A percentile compares a stretch with the other conserved stretches of the same genome.
These are phyloP conservation scores for Orychophragmus violaceus DNA, from an alignment of 345 rosid species.

Conservation along the genomic window DNA sequence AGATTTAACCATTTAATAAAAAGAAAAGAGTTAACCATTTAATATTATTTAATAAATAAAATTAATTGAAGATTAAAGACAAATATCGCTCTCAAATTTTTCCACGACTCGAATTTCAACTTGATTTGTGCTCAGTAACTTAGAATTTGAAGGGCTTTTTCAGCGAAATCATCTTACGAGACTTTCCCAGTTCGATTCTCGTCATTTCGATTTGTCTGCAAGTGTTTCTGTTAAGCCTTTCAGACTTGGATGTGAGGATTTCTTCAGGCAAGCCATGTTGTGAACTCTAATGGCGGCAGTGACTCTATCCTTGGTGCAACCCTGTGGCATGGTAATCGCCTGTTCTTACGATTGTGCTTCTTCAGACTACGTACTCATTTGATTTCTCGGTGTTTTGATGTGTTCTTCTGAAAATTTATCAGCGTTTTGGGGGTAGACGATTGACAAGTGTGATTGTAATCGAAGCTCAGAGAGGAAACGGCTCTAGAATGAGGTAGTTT, in stretches of 20 bases:
- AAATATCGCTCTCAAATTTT: neutral
- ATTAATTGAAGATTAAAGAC: neutral
- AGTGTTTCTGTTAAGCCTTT: neutral
- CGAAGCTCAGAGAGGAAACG: slow-evolving; percentile 37
- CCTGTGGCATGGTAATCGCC: slow-evolving; percentile 28
- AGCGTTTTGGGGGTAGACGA: slow-evolving; percentile 44
- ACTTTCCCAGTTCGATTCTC: neutral
- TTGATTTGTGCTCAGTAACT: neutral
- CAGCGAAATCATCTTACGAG: neutral
- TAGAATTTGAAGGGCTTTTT: neutral
- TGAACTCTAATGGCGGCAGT: slow-evolving; percentile 23
- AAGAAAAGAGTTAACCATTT: too few relatives aligned
- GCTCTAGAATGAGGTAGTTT: slow-evolving; percentile 38
- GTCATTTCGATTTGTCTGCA: neutral
- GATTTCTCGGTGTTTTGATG: neutral
- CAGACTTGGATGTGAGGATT: neutral
- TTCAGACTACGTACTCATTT: neutral
- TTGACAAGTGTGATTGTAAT: slow-evolving; percentile 35
- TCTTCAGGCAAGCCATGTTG: slow-evolving; percentile 12
- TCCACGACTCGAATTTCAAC: neutral
- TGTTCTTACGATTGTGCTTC: neutral
- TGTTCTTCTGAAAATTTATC: slow-evolving; percentile 1
- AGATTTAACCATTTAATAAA: too few relatives aligned
- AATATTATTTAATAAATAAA: too few relatives aligned
- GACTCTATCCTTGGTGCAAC: slow-evolving; percentile 24